These are phyloP conservation scores for Aspergillus sp. DNA, from an alignment of 2,329 filamentous ascomycete genomes.

Conservation along the genomic window DNA sequence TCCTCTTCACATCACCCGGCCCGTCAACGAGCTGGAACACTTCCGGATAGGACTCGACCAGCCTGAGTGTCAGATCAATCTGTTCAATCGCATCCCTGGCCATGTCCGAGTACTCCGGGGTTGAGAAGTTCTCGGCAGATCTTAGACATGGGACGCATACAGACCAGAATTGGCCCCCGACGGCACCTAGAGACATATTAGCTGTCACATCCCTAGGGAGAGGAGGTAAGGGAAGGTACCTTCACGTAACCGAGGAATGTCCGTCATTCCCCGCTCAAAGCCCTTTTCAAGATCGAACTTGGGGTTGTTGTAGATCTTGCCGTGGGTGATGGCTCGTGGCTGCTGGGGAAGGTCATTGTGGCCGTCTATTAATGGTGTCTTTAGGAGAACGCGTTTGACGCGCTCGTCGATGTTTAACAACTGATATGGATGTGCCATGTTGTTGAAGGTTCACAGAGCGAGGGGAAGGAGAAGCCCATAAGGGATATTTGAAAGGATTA, in stretches of 20 bases:
- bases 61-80: neutral
- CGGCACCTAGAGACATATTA: neutral
- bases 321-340: neutral
- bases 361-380: neutral
- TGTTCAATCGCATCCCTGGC: conserved; percentile 1
- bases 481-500: no score
- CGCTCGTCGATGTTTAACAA: neutral
- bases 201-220: no score
- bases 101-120: neutral
- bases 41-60: neutral
- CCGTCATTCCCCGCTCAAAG: neutral
- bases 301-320: conserved; percentile 3
- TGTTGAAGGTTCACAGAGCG: neutral
- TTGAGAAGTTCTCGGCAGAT: neutral
- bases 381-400: conserved; percentile 1
- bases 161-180: conserved; percentile 2
- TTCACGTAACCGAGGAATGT: neutral
- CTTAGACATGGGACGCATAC: neutral
- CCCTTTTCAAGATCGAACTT: neutral
- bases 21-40: neutral
- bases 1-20: neutral
- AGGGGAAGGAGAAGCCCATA: no score
- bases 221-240: no score
- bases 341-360: conserved; percentile 5
- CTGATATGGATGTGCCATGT: neutral